These are phyloP conservation scores for Podospora didyma DNA, from an alignment of 495 filamentous ascomycete genomes.

Conservation along the genomic window DNA sequence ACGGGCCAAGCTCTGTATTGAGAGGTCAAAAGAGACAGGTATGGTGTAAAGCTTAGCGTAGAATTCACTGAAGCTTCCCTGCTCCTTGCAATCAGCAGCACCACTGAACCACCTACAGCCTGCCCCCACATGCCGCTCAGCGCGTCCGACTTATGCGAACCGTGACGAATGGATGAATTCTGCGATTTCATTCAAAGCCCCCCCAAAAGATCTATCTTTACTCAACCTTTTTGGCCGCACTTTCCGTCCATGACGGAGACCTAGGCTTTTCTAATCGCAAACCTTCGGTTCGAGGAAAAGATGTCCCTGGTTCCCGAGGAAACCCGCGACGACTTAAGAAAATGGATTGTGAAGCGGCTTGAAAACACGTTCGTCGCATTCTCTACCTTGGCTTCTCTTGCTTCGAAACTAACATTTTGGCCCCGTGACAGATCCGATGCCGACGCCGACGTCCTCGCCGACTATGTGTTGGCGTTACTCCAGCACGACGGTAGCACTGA, in stretches of 20 bases:
- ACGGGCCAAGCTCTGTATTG: too few relatives aligned
- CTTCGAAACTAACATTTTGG: neutral
- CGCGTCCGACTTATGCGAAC: too few relatives aligned
- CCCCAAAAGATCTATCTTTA: too few relatives aligned
- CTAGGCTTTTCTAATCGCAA: neutral
- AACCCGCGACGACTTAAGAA: slow-evolving; percentile 70
- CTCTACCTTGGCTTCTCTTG: neutral
- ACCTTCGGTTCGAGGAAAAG: slow-evolving; percentile 2
- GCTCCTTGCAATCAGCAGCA: too few relatives aligned
- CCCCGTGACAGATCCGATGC: slow-evolving; percentile 72
- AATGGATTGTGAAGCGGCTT: slow-evolving; percentile 84
- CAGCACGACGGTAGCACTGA: slow-evolving; percentile 73
- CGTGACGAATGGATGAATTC: too few relatives aligned
- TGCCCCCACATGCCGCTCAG: too few relatives aligned
- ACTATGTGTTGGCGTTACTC: slow-evolving; percentile 91
- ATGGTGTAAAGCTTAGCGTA: too few relatives aligned
- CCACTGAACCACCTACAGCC: too few relatives aligned
- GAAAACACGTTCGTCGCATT: slow-evolving; percentile 71
- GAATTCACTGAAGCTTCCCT: too few relatives aligned
- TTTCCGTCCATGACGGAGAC: neutral
- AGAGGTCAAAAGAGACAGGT: too few relatives aligned
- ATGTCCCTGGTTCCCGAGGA: slow-evolving; percentile 84
- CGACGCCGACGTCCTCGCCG: slow-evolving; percentile 90
- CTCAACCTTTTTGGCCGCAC: neutral
- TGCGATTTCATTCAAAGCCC: too few relatives aligned